A percentile compares a stretch with the other conserved stretches of the same genome.
Conservation (phyloP, 345 rosid species). For the Eucalyptus marginata region DNA sequence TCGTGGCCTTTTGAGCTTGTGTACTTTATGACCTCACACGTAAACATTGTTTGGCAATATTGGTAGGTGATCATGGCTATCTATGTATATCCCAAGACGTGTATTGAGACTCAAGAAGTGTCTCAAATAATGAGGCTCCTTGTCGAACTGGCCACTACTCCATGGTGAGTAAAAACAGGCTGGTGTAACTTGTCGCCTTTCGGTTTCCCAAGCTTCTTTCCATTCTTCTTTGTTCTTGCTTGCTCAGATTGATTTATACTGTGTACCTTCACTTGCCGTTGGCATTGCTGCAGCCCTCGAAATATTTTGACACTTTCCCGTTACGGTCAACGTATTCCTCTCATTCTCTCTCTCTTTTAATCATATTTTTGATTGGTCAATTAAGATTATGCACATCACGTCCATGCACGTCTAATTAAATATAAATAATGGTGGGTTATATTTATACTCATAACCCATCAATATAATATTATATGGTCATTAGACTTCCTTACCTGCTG, state of each 20-base stretch:
- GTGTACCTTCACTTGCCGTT: background rate
- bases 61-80: too few species aligned
- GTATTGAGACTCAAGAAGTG: background rate
- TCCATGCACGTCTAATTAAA: background rate
- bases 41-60: background rate
- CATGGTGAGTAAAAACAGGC: background rate
- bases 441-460: background rate
- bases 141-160: background rate
- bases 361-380: background rate
- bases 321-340: background rate
- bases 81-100: background rate
- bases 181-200: background rate
- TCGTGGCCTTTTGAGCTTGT: background rate
- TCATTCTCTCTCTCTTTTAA: background rate
- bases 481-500: background rate
- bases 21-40: background rate
- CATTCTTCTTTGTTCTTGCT: background rate
- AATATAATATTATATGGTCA: background rate
- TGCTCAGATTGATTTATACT: background rate
- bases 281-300: background rate
- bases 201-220: background rate
- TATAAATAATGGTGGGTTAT: background rate
- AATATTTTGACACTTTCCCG: background rate
- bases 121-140: background rate
- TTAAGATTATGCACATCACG: background rate